phyloP scores from a whole-genome alignment of 2,329 filamentous ascomycete genomes.

The Aspergillus piperis region DNA sequence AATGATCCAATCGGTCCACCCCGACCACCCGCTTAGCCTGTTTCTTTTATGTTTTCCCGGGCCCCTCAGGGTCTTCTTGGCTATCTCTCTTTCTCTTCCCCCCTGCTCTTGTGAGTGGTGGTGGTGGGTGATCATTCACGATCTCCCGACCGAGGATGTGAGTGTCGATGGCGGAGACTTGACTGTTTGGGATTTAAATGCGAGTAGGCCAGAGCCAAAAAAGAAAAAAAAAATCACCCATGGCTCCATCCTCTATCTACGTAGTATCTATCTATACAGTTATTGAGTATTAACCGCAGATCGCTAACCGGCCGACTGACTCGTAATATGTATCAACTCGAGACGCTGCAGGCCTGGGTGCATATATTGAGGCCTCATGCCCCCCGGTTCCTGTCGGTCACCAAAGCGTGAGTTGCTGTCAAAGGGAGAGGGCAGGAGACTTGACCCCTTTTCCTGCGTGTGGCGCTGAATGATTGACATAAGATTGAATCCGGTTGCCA shows the following conservation, averaged over 20 bases:
- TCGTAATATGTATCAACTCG: not conserved
- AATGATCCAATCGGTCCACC: conserved; percentile 18
- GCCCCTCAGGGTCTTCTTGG: conserved; percentile 7
- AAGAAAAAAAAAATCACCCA: not conserved
- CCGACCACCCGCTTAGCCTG: not conserved
- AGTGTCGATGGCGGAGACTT: too few species aligned
- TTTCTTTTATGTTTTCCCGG: not conserved
- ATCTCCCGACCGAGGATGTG: not conserved
- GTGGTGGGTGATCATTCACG: not conserved
- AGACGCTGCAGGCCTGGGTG: not conserved
- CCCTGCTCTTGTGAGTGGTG: not conserved
- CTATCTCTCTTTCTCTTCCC: not conserved
- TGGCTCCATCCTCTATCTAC: not conserved
- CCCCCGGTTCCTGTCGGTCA: not conserved
- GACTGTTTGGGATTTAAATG: too few species aligned
- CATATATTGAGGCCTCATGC: conserved; percentile 4
- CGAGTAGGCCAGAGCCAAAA: too few species aligned
- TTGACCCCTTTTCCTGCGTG: conserved; percentile 14
- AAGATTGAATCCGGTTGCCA: conserved; percentile 12
- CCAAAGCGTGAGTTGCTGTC: conserved; percentile 1
- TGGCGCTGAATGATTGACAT: conserved; percentile 21
- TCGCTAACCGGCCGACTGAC: not conserved
- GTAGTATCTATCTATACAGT: too few species aligned
- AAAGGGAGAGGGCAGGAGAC: not conserved
- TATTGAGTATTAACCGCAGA: not conserved